Percentiles rank a stretch among this genome's conserved stretches.
These are phyloP conservation scores for Chaetomium sp. DNA, from an alignment of 2,329 filamentous ascomycete species.

Conservation along the genomic window DNA sequence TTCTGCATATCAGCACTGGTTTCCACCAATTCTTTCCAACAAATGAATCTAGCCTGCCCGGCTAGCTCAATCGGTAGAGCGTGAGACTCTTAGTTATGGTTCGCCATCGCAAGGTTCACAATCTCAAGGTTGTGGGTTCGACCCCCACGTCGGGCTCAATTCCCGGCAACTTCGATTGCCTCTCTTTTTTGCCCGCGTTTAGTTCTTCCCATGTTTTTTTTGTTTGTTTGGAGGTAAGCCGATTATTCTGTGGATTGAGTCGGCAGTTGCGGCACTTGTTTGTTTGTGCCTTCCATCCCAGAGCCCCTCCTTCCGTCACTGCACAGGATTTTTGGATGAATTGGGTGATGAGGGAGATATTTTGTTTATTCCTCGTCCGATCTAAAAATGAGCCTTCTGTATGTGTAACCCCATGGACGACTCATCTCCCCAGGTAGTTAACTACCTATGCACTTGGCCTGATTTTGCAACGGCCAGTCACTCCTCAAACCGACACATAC, in stretches of 20 bases:
- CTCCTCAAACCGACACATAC: neutral
- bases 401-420: neutral
- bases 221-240: too few relatives aligned
- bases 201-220: too few relatives aligned
- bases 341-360: neutral
- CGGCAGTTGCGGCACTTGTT: too few relatives aligned
- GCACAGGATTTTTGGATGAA: neutral
- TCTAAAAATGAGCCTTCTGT: neutral
- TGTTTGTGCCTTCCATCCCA: neutral
- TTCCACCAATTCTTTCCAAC: neutral
- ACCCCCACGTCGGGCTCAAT: neutral
- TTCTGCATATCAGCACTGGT: neutral
- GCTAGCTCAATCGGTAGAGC: constrained; percentile 73
- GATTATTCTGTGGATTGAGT: too few relatives aligned
- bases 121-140: neutral
- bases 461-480: neutral
- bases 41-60: constrained; percentile 43
- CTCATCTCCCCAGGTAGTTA: neutral
- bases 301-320: neutral
- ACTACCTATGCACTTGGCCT: neutral
- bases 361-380: neutral
- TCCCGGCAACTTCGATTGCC: neutral
- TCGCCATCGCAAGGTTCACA: neutral
- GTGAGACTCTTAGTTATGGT: constrained; percentile 62
- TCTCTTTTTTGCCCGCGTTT: neutral